phyloP scores from a whole-genome alignment of 108 stramenopile species.

The Epithemia pelagica region DNA sequence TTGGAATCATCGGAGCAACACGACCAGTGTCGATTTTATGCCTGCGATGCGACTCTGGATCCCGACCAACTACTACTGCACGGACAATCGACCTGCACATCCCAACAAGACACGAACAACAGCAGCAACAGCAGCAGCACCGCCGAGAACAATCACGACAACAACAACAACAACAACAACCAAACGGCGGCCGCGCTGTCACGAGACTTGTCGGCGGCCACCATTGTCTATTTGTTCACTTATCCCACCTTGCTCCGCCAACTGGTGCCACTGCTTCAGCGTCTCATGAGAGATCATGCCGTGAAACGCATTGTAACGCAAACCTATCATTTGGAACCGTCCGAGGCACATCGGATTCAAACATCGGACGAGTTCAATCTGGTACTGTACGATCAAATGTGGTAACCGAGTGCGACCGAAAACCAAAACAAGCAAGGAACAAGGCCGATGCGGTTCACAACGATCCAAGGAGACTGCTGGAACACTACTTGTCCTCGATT shows the following conservation, averaged over 20 bases:
- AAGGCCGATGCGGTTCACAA: neutral
- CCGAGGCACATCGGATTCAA: neutral
- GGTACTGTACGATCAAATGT: neutral
- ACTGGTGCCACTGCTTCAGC: conserved; percentile 9
- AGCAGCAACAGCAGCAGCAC: neutral
- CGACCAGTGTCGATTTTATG: neutral
- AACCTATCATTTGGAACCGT: conserved; percentile 1
- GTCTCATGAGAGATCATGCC: neutral
- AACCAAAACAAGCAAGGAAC: neutral
- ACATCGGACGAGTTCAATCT: neutral
- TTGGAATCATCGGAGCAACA: neutral
- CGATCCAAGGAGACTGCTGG: no score
- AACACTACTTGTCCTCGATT: no score
- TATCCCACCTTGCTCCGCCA: conserved; percentile 9
- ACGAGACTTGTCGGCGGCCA: neutral
- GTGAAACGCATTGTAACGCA: neutral
- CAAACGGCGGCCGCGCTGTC: neutral
- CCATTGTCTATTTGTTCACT: conserved; percentile 9
- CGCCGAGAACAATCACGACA: neutral
- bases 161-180: neutral
- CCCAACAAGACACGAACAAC: neutral
- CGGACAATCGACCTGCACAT: neutral
- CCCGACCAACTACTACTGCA: conserved; percentile 1
- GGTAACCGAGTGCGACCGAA: no score
- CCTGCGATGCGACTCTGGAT: conserved; percentile 7